Evolutionary conservation across 2,329 filamentous ascomycete genomes (phyloP).

Genomic region (Calonectria pauciramosa): DNA sequence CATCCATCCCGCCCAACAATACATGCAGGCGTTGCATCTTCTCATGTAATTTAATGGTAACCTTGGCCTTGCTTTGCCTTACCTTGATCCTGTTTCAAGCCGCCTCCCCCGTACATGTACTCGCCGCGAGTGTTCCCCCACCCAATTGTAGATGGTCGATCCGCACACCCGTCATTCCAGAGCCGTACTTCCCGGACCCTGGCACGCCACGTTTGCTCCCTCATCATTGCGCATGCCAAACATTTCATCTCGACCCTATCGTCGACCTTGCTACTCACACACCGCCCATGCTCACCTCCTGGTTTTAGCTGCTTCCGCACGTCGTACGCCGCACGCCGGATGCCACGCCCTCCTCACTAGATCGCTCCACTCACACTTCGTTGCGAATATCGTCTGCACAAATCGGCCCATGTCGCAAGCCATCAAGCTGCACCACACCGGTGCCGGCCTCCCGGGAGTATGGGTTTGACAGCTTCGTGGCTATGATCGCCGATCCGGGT

Average conservation of each 20-base stretch:
- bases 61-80: not conserved
- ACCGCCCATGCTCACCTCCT: conserved; percentile 19
- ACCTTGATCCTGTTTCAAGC: conserved; percentile 23
- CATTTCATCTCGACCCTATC: conserved; percentile 9
- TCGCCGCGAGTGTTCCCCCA: not conserved
- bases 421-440: conserved; percentile 6
- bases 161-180: conserved; percentile 31
- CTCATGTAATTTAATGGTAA: not conserved
- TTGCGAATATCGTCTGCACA: not conserved
- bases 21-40: not conserved
- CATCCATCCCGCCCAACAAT: not conserved
- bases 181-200: conserved; percentile 43
- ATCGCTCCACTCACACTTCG: conserved; percentile 33
- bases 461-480: conserved; percentile 23
- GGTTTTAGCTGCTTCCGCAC: conserved; percentile 9
- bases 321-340: conserved; percentile 22
- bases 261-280: conserved; percentile 16
- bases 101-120: conserved; percentile 17
- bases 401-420: conserved; percentile 8
- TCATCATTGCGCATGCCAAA: conserved; percentile 44
- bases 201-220: conserved; percentile 30
- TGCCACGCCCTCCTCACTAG: conserved; percentile 19
- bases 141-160: conserved; percentile 39
- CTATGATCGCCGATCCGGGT: conserved; percentile 25
- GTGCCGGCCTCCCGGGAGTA: conserved; percentile 36